phyloP scores from a whole-genome alignment of 441 rosid species.

The Erodium trifolium region DNA sequence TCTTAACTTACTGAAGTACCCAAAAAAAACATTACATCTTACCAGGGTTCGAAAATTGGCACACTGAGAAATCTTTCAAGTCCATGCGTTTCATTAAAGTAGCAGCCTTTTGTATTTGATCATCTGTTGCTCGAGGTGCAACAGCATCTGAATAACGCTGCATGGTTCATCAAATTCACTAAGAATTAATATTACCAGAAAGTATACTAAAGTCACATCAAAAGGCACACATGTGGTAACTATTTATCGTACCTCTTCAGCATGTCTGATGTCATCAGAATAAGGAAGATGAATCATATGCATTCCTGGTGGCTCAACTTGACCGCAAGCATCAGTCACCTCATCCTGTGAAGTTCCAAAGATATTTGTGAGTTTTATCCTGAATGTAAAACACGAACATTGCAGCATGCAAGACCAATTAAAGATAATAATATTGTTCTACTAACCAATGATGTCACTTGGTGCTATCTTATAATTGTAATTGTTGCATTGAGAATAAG shows the following conservation, averaged over 20 bases:
- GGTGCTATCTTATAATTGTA: background rate
- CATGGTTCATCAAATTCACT: conserved; percentile 22
- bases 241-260: conserved; percentile 59
- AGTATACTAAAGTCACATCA: conserved; percentile 19
- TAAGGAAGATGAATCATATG: conserved; percentile 94
- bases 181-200: conserved; percentile 18
- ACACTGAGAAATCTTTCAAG: conserved; percentile 44
- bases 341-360: conserved; percentile 57
- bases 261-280: conserved; percentile 68
- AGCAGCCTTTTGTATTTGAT: conserved; percentile 61
- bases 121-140: conserved; percentile 61
- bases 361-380: conserved; percentile 9
- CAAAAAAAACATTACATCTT: conserved; percentile 11
- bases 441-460: background rate
- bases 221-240: background rate
- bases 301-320: conserved; percentile 95
- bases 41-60: conserved; percentile 54
- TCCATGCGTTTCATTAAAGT: conserved; percentile 64
- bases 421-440: background rate
- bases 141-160: conserved; percentile 46
- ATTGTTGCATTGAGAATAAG: conserved; percentile 7
- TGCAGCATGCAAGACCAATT: conserved; percentile 7
- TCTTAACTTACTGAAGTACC: conserved; percentile 11
- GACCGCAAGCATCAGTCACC: conserved; percentile 56
- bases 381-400: conserved; percentile 12